Evolutionary conservation across 1,284 basidiomycete genomes (phyloP), one percentile per base, ranked within the genome.

Genomic region (Ustilago lituana): DNA sequence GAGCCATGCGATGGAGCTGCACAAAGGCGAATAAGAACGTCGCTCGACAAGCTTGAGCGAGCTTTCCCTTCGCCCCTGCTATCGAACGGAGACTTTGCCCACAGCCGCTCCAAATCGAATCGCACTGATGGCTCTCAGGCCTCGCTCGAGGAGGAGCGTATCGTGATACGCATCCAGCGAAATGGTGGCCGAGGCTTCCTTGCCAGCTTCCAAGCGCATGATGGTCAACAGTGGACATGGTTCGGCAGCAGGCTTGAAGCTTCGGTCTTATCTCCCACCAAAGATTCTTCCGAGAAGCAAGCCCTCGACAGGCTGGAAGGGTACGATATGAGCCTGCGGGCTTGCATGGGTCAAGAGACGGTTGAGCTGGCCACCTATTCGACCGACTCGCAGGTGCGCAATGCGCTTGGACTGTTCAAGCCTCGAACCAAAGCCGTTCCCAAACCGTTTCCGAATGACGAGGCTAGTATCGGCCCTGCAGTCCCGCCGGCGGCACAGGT

Each of bases 341-440:
- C 37, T 1, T 23, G 14, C 15, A 23, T 27, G 2, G 58, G 55
- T 7, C 23, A 40, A n/a, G 39, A 56, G 11, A 40, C 26, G 27
- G 33, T 59, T 31, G 60, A 69, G 45, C 49, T 69, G 22, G 66
- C 66, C 9, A 55, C 47, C 8, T 69, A 60, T 23, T 51, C 66
- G 35, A 60, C 66, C 31, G 60, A 69, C 3, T 69, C 66, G 40
- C 60, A 63, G 19, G 39, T 69, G 20, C 66, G 66, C 22, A 69
- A 63, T 24, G 56, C 66, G 8, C 53, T 69, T 9, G 66, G 56
- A 8, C 35, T 69, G 17, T 69, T 64, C 52, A 54, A 59, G 22
- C 58, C 55, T 10, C 47, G 60, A 27, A 51, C 41, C 35, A 68
- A 68, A 19, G 1, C 46, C 1, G 27, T 22, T 1, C 43, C 59